phyloP scores from a whole-genome alignment of 2,329 filamentous ascomycete species.

The Aureobasidium sp. region DNA sequence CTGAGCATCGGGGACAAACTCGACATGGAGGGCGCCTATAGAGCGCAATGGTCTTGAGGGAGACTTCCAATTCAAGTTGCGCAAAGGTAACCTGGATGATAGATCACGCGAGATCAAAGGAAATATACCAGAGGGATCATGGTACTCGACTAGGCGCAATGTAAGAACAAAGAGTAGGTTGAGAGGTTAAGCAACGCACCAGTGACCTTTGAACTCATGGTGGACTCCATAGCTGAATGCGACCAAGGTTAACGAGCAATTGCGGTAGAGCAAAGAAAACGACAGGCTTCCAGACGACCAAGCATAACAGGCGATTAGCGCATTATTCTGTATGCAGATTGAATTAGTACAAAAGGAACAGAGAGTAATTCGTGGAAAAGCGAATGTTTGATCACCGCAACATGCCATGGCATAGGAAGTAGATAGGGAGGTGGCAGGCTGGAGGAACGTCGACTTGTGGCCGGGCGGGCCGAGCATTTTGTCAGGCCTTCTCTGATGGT shows the following conservation, averaged over 20 bases:
- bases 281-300: neutral
- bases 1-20: constrained; percentile 56
- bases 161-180: constrained; percentile 20
- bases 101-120: constrained; percentile 72
- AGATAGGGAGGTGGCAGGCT: neutral
- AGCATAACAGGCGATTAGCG: neutral
- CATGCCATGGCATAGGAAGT: neutral
- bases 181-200: constrained; percentile 26
- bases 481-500: neutral
- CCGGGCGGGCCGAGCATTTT: constrained; percentile 5
- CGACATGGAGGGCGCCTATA: constrained; percentile 86
- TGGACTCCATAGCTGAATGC: constrained; percentile 28
- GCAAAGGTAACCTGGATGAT: constrained; percentile 70
- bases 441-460: neutral
- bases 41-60: constrained; percentile 84
- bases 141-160: constrained; percentile 73
- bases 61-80: constrained; percentile 95
- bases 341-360: too few species aligned
- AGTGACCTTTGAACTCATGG: constrained; percentile 44
- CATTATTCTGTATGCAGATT: neutral
- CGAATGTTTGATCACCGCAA: neutral
- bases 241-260: neutral
- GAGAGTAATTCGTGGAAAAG: neutral
- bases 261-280: neutral
- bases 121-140: constrained; percentile 85